Conservation (phyloP, 2,329 filamentous ascomycete species). For the Ophiostoma himal-ulmi region DNA sequence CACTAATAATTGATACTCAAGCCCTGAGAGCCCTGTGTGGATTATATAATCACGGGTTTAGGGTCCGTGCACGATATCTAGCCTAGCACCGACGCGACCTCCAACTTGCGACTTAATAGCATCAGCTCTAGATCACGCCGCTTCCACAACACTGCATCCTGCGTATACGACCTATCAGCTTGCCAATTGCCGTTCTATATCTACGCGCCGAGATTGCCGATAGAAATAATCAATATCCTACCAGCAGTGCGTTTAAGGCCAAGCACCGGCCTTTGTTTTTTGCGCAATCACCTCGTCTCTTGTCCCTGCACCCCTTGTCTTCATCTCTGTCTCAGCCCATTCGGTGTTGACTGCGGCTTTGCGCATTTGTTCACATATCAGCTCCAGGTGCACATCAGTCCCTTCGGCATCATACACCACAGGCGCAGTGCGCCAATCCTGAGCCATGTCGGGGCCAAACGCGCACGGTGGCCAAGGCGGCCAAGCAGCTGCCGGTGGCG, state of each 20-base stretch:
- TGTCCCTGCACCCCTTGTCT: neutral
- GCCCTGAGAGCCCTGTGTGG: neutral
- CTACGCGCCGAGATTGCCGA: neutral
- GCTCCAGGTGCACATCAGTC: neutral
- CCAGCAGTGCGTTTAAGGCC: neutral
- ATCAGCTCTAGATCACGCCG: neutral
- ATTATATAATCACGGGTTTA: neutral
- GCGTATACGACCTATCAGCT: neutral
- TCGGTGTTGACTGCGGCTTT: neutral
- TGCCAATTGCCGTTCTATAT: neutral
- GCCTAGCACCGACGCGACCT: slow-evolving; percentile 2
- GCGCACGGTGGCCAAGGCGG: slow-evolving; percentile 21
- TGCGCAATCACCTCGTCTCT: neutral
- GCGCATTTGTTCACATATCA: neutral
- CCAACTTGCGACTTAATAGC: neutral
- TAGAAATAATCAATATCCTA: neutral
- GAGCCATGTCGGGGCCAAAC: slow-evolving; percentile 24
- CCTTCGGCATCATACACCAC: neutral
- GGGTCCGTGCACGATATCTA: neutral
- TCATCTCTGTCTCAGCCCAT: neutral
- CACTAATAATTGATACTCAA: neutral
- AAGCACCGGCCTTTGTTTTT: neutral
- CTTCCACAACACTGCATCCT: neutral
- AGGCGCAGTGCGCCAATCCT: slow-evolving; percentile 10
- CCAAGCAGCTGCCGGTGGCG: slow-evolving; percentile 17